These are phyloP conservation scores for Cystobasidium tubakii DNA, from an alignment of 768 basidiomycete species.

Conservation along the genomic window DNA sequence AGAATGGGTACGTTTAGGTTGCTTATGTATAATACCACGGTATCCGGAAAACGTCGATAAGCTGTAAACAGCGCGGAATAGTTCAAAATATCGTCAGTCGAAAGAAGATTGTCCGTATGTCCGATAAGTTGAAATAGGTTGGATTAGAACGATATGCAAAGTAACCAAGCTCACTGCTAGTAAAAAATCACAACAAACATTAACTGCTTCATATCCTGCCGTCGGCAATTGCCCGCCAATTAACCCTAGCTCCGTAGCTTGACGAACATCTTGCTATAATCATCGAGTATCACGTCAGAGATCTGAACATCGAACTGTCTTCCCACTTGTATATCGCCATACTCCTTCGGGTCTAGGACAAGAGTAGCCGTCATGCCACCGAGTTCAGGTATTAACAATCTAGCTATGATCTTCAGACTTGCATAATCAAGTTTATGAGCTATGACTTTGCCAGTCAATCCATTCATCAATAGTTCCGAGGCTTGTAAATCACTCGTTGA, in stretches of 20 bases:
- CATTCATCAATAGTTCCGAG: constrained; percentile 12
- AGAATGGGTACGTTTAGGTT: no score
- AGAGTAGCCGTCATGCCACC: constrained; percentile 22
- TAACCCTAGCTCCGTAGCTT: neutral
- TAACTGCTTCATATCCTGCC: neutral
- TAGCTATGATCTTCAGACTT: neutral
- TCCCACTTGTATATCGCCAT: neutral
- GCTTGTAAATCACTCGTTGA: neutral
- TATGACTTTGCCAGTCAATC: constrained; percentile 14
- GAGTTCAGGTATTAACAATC: constrained; percentile 11
- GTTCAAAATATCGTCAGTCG: no score
- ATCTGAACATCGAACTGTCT: constrained; percentile 4
- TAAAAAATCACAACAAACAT: no score
- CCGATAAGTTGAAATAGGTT: no score
- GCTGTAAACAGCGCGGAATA: no score
- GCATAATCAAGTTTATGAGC: neutral
- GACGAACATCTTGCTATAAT: constrained; percentile 26
- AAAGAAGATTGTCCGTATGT: no score
- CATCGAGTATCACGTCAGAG: constrained; percentile 14
- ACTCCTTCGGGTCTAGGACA: neutral
- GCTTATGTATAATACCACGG: no score
- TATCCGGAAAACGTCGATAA: no score
- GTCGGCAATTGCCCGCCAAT: neutral
- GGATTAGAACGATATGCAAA: no score
- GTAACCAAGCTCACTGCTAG: no score